These are phyloP conservation scores for Diaporthe sp. DNA, from an alignment of 2,329 filamentous ascomycete genomes.

Conservation along the genomic window DNA sequence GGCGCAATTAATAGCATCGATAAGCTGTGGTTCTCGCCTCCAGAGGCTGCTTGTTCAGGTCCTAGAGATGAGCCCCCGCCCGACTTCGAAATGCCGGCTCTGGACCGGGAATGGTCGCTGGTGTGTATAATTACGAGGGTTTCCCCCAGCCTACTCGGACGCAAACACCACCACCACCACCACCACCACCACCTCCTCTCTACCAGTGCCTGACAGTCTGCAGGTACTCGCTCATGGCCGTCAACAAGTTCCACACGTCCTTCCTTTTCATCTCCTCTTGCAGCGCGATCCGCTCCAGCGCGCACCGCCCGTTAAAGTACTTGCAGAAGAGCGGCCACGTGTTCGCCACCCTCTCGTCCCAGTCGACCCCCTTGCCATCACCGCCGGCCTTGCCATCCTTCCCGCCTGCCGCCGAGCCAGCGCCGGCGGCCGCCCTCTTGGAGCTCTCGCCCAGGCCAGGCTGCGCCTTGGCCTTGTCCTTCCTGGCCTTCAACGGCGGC, in stretches of 20 bases:
- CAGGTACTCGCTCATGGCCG: constrained; percentile 76
- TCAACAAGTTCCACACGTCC: constrained; percentile 77
- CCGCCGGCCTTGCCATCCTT: constrained; percentile 26
- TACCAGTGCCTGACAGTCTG: constrained; percentile 80
- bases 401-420: not conserved
- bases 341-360: constrained; percentile 70
- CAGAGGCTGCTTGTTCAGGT: not conserved
- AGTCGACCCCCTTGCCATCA: constrained; percentile 41
- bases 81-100: not conserved
- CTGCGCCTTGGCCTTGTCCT: constrained; percentile 33
- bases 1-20: no score
- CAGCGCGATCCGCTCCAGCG: constrained; percentile 89
- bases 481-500: constrained; percentile 14
- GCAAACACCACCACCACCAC: not conserved
- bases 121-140: not conserved
- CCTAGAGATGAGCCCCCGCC: not conserved
- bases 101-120: not conserved
- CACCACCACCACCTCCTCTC: not conserved
- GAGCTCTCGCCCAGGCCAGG: constrained; percentile 40
- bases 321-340: constrained; percentile 82
- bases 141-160: not conserved
- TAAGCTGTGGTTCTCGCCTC: not conserved
- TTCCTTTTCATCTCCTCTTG: constrained; percentile 90
- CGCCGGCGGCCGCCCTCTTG: constrained; percentile 40
- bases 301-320: constrained; percentile 89